Evolutionary conservation across 169 alveolate species (phyloP).

Genomic region (Eimeria acervulina): DNA sequence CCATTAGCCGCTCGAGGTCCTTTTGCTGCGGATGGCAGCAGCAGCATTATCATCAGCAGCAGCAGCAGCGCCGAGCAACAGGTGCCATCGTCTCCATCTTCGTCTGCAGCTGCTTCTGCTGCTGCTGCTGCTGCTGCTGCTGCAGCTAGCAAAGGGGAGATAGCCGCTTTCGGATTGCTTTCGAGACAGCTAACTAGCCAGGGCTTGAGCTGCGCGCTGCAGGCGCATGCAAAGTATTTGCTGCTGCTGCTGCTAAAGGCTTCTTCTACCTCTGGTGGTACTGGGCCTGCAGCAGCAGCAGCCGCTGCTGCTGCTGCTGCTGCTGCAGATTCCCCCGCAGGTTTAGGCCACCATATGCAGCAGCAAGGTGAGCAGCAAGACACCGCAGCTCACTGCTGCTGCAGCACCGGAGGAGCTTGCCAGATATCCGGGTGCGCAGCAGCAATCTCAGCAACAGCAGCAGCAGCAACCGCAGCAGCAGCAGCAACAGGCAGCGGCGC

Average conservation of each 20-base stretch:
- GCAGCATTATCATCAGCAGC: slow-evolving; percentile 31
- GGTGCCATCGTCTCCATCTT: background rate
- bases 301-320: no score
- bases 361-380: slow-evolving; percentile 20
- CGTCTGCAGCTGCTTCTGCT: slow-evolving; percentile 3
- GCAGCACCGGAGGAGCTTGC: slow-evolving; percentile 62
- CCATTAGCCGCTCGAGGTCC: background rate
- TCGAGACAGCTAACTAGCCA: slow-evolving; percentile 35
- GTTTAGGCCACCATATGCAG: background rate
- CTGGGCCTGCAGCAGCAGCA: no score
- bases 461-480: no score
- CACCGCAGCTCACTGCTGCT: slow-evolving; percentile 35
- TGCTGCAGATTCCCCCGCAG: background rate
- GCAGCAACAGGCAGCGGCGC: background rate
- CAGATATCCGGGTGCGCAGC: background rate
- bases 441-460: no score
- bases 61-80: background rate
- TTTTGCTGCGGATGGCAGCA: slow-evolving; percentile 8
- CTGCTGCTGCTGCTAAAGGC: no score
- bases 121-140: slow-evolving; percentile 54
- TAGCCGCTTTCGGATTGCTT: slow-evolving; percentile 23
- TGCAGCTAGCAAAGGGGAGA: background rate
- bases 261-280: no score
- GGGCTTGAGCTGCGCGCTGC: slow-evolving; percentile 34
- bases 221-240: slow-evolving; percentile 23